These are phyloP conservation scores for Sporisorium reilianum DNA, from an alignment of 1,284 basidiomycete species.

Conservation along the genomic window DNA sequence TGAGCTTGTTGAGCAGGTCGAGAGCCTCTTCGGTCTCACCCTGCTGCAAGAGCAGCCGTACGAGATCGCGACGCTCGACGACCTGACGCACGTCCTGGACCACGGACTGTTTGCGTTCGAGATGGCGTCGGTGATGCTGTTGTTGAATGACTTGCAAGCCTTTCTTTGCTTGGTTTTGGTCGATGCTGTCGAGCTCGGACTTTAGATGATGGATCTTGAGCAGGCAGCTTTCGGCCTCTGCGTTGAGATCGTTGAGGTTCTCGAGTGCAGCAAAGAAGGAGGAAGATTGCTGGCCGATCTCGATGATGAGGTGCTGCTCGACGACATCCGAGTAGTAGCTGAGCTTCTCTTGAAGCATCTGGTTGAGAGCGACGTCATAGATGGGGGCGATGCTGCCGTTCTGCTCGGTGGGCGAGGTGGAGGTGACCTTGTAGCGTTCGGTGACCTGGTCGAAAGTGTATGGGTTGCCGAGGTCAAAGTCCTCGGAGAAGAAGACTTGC, in stretches of 20 bases:
- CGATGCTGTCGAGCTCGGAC: slow-evolving; percentile 79
- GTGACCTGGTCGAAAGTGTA: slow-evolving; percentile 85
- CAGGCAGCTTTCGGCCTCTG: slow-evolving; percentile 86
- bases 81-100: slow-evolving; percentile 48
- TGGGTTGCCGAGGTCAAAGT: slow-evolving; percentile 89
- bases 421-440: slow-evolving; percentile 71
- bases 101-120: slow-evolving; percentile 43
- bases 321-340: slow-evolving; percentile 93
- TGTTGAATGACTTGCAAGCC: slow-evolving; percentile 49
- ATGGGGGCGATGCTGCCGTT: slow-evolving; percentile 28
- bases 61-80: slow-evolving; percentile 58
- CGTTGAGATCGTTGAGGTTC: slow-evolving; percentile 90
- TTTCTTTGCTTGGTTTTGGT: slow-evolving; percentile 74
- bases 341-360: slow-evolving; percentile 86
- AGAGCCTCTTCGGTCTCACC: slow-evolving; percentile 66
- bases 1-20: slow-evolving; percentile 54
- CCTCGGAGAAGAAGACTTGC: slow-evolving; percentile 78
- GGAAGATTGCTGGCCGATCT: slow-evolving; percentile 88
- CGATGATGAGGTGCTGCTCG: slow-evolving; percentile 92
- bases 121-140: slow-evolving; percentile 53
- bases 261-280: slow-evolving; percentile 97
- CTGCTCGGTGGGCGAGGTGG: slow-evolving; percentile 17
- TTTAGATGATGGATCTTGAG: slow-evolving; percentile 81
- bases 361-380: slow-evolving; percentile 69
- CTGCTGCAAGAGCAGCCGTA: slow-evolving; percentile 55